Conservation (phyloP, 73 alveolate species). For the Tetrahymena malaccensis region DNA sequence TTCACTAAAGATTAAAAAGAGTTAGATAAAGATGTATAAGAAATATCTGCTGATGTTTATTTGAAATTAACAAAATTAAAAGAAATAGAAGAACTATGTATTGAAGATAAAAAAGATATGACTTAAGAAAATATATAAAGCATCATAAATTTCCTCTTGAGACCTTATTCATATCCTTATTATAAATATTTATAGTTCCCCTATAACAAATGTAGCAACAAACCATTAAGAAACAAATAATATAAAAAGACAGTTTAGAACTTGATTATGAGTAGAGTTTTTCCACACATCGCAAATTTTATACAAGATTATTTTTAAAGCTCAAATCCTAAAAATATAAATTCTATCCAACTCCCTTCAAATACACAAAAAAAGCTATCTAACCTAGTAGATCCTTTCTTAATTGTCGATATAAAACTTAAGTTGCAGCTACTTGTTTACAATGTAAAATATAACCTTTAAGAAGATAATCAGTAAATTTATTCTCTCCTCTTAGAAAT, state of each 20-base stretch:
- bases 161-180: not conserved
- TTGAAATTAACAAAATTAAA: not conserved
- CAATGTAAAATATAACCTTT: not conserved
- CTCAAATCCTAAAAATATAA: not conserved
- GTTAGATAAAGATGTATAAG: not conserved
- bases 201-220: not conserved
- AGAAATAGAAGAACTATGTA: not conserved
- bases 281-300: not conserved
- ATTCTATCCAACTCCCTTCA: not conserved
- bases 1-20: not conserved
- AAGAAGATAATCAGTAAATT: not conserved
- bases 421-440: not conserved
- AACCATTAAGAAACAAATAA: no score
- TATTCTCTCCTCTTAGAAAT: not conserved
- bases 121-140: not conserved
- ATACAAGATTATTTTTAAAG: not conserved
- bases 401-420: not conserved
- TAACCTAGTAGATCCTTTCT: not conserved
- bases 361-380: not conserved
- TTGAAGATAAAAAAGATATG: not conserved
- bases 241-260: not conserved
- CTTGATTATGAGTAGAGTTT: not conserved
- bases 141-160: not conserved
- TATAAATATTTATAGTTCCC: not conserved
- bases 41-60: not conserved